Base-by-base conservation (phyloP, 495 filamentous ascomycete species). In the Penicillium dipodomyicola region DNA sequence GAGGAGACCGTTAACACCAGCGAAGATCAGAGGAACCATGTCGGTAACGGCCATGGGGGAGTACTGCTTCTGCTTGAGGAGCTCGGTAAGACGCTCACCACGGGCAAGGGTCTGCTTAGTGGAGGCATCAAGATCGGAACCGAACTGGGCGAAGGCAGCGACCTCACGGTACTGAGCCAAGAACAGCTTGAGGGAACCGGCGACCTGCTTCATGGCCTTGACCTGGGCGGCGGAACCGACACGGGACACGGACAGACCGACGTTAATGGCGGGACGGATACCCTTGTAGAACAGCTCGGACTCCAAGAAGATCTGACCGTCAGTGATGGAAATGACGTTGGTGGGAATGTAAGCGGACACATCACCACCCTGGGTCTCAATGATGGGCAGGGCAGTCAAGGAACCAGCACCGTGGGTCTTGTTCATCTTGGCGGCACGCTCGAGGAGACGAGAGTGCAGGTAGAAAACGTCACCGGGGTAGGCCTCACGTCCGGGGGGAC, bases 161-260 rank as follows among this genome's bases (percentile, higher is more conserved):
- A 98, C 94, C 81, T 98, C 94, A 93, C 94, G 94, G 84, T 98
- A 98, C 84, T 98, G 94, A 71, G 94, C 94, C 87, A 98, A 91
- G 91, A 97, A 98, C 67, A 98, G 91, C 85, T 98, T 98, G 69
- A 98, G 83, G 65, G 92, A 97, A 85, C 94, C 94, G 72, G 94
- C 94, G 73, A 98, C 94, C 86, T 98, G 94, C 84, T 97, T 98
- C 94, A 98, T 98, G 79, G 94, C 92, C 89, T 98, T 98, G 79
- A 98, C 87, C 84, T 98, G 94, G 71, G 94, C 94, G 74, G 94
- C 92, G 69, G 94, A 98, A 75, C 94, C 94, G 86, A 98, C 94
- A 88, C 94, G 94, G 71, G 94, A 98, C 62, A 98, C 94, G 71
- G 94, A 98, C 55, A 98, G 89, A 94, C 94, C 94, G 87, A 98